Evolutionary conservation across 1,284 basidiomycete genomes (phyloP).

Genomic region (Gomphus sp.): DNA sequence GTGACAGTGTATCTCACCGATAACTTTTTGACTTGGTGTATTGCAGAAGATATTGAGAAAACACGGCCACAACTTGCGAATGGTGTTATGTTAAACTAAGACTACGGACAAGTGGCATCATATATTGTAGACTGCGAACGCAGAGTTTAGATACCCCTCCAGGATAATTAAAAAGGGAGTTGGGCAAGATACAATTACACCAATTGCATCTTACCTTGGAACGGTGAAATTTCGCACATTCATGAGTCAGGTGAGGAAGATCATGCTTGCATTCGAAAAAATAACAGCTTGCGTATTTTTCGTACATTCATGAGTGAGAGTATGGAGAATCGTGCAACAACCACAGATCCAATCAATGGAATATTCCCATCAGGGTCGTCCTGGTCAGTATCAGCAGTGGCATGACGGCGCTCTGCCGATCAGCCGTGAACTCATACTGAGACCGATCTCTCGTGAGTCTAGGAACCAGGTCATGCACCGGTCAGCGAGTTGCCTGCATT

Average conservation of each 20-base stretch:
- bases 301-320: too few relatives aligned
- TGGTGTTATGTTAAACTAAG: not conserved
- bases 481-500: conserved; percentile 37
- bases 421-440: not conserved
- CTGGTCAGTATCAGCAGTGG: not conserved
- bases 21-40: conserved; percentile 12
- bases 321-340: too few relatives aligned
- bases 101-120: too few relatives aligned
- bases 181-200: too few relatives aligned
- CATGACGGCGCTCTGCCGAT: not conserved
- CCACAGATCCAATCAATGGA: not conserved
- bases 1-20: not conserved
- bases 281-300: too few relatives aligned
- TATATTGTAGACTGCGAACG: not conserved
- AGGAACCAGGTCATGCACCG: conserved; percentile 16
- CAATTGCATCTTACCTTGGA: not conserved
- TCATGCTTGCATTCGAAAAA: not conserved
- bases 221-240: not conserved
- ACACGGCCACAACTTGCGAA: conserved; percentile 17
- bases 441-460: not conserved
- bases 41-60: conserved; percentile 24
- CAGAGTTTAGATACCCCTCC: not conserved
- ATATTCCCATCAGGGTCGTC: not conserved
- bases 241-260: too few relatives aligned
- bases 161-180: too few relatives aligned